Percentiles rank a stretch among this genome's conserved stretches.
Evolutionary conservation across 2,329 filamentous ascomycete genomes (phyloP).

Genomic region (Juglanconis sp.): DNA sequence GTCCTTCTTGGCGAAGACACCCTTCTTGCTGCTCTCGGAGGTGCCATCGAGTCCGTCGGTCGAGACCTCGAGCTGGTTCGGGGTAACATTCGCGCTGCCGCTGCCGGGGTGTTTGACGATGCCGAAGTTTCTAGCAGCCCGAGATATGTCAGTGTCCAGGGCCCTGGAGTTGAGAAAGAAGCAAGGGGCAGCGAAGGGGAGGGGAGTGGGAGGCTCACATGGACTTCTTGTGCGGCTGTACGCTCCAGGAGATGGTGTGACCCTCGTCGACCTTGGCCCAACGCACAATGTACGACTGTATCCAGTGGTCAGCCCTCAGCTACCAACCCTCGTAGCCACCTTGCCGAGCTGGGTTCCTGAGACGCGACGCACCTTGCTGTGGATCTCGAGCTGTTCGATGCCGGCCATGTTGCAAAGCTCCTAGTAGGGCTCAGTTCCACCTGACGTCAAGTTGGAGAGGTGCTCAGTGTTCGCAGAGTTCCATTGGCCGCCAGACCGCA

Average conservation of each 20-base stretch:
- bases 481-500: constrained; percentile 4
- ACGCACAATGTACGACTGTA: constrained; percentile 91
- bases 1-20: constrained; percentile 54
- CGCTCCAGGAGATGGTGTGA: constrained; percentile 94
- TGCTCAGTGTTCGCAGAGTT: constrained; percentile 5
- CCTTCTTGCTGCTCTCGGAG: constrained; percentile 36
- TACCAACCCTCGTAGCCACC: constrained; percentile 1
- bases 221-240: constrained; percentile 97
- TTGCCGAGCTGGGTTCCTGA: constrained; percentile 13
- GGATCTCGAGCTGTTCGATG: constrained; percentile 95
- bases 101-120: constrained; percentile 94
- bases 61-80: constrained; percentile 39
- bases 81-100: constrained; percentile 49
- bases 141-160: background rate
- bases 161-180: background rate
- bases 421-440: background rate
- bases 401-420: constrained; percentile 64
- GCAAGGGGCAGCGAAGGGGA: background rate
- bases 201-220: constrained; percentile 52
- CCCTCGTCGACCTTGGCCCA: constrained; percentile 91
- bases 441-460: background rate
- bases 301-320: constrained; percentile 21
- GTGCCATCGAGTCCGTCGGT: constrained; percentile 31
- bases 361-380: constrained; percentile 75
- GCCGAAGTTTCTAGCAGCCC: constrained; percentile 71